phyloP scores from a whole-genome alignment of 108 stramenopile species.

The Pseudonitzschia multistriata region DNA sequence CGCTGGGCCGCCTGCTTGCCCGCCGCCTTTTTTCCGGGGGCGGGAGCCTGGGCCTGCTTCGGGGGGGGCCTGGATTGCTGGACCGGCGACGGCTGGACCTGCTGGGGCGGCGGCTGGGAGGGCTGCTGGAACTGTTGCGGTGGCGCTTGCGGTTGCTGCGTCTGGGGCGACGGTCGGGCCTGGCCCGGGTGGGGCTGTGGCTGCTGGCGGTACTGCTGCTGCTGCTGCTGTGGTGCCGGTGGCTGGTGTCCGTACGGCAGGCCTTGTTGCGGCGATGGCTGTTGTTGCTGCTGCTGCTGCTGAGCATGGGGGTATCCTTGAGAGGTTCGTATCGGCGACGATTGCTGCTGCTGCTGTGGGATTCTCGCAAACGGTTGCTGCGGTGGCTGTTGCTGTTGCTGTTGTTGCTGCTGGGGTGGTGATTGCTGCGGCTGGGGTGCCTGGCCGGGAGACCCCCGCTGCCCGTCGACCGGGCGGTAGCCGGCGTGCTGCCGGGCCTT shows the following conservation, averaged over 20 bases:
- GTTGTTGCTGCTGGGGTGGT: slow-evolving; percentile 28
- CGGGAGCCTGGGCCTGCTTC: not conserved
- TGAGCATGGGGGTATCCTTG: slow-evolving; percentile 26
- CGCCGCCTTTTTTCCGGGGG: not conserved
- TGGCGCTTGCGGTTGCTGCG: slow-evolving; percentile 18
- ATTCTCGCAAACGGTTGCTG: not conserved
- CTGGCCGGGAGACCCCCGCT: slow-evolving; percentile 12
- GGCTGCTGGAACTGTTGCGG: not conserved
- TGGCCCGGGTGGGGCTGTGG: not conserved
- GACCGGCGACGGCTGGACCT: not conserved
- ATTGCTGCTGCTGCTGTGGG: slow-evolving; percentile 4
- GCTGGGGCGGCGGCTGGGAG: not conserved
- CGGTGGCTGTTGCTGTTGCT: no score
- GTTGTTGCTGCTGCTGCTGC: slow-evolving; percentile 24
- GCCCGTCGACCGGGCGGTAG: not conserved
- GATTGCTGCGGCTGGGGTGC: slow-evolving; percentile 26
- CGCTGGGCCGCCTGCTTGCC: slow-evolving; percentile 8
- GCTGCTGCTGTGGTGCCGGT: slow-evolving; percentile 38
- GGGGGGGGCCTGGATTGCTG: not conserved
- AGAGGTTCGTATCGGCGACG: slow-evolving; percentile 21
- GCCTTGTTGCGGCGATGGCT: slow-evolving; percentile 17
- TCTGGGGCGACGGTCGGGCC: not conserved
- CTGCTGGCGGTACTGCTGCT: slow-evolving; percentile 13
- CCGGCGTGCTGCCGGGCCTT: no score
- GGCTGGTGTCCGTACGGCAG: slow-evolving; percentile 32